A percentile compares a stretch with the other conserved stretches of the same genome.
Evolutionary conservation across 768 basidiomycete genomes (phyloP).

Genomic region (Leccinum subgranulosum): DNA sequence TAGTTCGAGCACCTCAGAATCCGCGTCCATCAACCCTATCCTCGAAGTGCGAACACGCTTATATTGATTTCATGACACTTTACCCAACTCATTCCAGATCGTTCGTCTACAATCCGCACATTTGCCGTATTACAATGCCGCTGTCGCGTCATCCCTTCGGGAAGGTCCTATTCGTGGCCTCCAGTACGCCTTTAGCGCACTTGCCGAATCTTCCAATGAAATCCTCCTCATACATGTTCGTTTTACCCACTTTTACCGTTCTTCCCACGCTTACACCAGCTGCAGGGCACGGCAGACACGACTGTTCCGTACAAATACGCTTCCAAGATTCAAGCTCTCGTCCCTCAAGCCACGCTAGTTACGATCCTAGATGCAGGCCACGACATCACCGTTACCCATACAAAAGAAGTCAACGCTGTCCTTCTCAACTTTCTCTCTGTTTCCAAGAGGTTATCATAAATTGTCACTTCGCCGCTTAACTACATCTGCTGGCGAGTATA

Average conservation of each 20-base stretch:
- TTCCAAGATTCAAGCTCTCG: constrained; percentile 27
- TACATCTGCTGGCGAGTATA: neutral
- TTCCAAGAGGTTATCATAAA: neutral
- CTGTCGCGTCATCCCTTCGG: constrained; percentile 71
- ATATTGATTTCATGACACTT: neutral
- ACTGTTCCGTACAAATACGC: constrained; percentile 34
- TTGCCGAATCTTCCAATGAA: constrained; percentile 44
- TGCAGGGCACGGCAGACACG: constrained; percentile 31
- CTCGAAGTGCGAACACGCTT: constrained; percentile 36
- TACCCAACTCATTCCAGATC: constrained; percentile 40
- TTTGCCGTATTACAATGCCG: constrained; percentile 69
- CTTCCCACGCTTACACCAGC: neutral
- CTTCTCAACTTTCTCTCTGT: constrained; percentile 27
- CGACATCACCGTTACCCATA: constrained; percentile 32
- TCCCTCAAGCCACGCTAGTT: constrained; percentile 28
- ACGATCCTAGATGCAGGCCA: constrained; percentile 30
- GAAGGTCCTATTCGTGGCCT: constrained; percentile 71
- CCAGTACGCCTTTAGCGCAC: constrained; percentile 47
- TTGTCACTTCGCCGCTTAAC: neutral
- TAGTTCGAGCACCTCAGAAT: constrained; percentile 20
- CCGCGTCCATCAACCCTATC: constrained; percentile 32
- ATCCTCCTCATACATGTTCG: constrained; percentile 67
- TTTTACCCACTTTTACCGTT: neutral
- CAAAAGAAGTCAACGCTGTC: constrained; percentile 28
- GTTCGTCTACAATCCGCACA: constrained; percentile 78